Conservation (phyloP, 148 eudicot genomes). For the Diospyros lotus region DNA sequence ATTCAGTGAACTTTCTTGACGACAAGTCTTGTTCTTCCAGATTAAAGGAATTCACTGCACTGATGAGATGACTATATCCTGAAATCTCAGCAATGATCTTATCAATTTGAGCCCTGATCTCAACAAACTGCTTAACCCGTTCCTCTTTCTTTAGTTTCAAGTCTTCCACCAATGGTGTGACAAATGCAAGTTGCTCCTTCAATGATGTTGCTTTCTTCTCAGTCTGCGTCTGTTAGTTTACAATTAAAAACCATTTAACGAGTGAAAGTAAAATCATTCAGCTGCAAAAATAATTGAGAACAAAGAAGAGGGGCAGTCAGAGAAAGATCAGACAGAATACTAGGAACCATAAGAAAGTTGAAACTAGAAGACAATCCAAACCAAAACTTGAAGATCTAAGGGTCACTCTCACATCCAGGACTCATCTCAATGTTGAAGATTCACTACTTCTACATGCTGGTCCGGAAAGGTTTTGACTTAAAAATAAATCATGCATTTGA, state of each 20-base stretch:
- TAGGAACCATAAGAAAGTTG: neutral
- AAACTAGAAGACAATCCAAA: neutral
- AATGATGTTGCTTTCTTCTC: conserved; percentile 39
- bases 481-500: neutral
- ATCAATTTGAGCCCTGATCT: conserved; percentile 53
- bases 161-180: conserved; percentile 49
- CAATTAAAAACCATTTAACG: neutral
- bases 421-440: neutral
- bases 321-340: neutral
- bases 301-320: neutral
- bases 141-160: conserved; percentile 48
- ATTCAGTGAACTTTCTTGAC: conserved; percentile 50
- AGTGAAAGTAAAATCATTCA: neutral
- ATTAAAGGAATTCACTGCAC: conserved; percentile 27
- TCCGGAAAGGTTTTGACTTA: neutral
- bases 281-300: neutral
- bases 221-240: conserved; percentile 29
- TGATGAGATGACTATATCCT: conserved; percentile 36
- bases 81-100: conserved; percentile 47
- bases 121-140: conserved; percentile 53
- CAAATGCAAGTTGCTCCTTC: conserved; percentile 52
- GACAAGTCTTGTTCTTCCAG: conserved; percentile 56
- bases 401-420: neutral
- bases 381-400: neutral
- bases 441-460: neutral